A percentile compares a stretch with the other conserved stretches of the same genome.
Conservation (phyloP, 306 rosid genomes). For the Alnus glutinosa region DNA sequence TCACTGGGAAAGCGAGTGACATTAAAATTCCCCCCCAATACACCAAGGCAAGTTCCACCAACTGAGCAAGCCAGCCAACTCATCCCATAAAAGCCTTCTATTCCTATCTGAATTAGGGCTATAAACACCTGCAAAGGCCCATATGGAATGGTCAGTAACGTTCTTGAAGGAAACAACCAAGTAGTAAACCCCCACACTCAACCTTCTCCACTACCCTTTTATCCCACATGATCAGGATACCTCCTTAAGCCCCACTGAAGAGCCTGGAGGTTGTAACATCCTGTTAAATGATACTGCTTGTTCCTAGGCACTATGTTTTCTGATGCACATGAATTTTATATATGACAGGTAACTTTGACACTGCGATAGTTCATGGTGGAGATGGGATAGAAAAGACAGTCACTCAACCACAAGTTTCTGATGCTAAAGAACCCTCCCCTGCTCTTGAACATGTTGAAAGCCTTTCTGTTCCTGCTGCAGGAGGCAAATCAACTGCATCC, state of each 20-base stretch:
- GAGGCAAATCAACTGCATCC: conserved; percentile 36
- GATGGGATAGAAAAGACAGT: conserved; percentile 47
- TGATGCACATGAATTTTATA: conserved; percentile 15
- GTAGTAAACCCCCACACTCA: too few relatives aligned
- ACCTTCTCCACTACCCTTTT: too few relatives aligned
- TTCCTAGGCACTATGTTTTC: conserved; percentile 2
- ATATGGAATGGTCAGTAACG: too few relatives aligned
- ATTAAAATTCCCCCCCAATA: too few relatives aligned
- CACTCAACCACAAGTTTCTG: conserved; percentile 29
- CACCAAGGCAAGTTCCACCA: too few relatives aligned
- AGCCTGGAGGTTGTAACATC: background rate
- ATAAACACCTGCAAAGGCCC: too few relatives aligned
- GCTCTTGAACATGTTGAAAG: conserved; percentile 28
- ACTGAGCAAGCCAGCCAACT: too few relatives aligned
- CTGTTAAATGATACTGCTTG: background rate
- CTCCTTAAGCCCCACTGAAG: background rate
- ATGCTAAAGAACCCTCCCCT: conserved; percentile 43
- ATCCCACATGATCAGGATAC: too few relatives aligned
- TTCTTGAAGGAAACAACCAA: too few relatives aligned
- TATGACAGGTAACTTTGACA: conserved; percentile 74
- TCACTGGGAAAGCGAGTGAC: too few relatives aligned
- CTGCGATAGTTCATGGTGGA: conserved; percentile 67
- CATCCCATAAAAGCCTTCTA: too few relatives aligned
- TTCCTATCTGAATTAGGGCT: too few relatives aligned
- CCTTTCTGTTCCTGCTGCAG: conserved; percentile 34